Base-by-base conservation (phyloP, 176 grass and related monocot genomes). In the Lolium multiflorum region DNA sequence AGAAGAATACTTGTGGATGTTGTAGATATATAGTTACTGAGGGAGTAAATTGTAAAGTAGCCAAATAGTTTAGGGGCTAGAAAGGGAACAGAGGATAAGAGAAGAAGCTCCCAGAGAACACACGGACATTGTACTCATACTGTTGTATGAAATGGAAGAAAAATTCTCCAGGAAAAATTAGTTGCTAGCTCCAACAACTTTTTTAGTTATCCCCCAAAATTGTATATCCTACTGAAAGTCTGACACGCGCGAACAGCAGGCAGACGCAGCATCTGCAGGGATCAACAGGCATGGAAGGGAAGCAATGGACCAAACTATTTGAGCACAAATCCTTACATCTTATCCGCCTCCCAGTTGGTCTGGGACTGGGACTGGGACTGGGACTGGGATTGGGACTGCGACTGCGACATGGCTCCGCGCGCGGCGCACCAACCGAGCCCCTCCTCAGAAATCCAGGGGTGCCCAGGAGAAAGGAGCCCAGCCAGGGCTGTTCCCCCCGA, bases 301-400 rank as follows among this genome's bases (percentile, higher is more conserved):
- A 56, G 49, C 8, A 43, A 26, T 15, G 17, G 41, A 44, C 9
- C 21, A 72, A 58, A 58, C 5, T 13, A 63, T 25, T 37, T n/a
- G 31, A 57, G 25, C 28, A 77, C 11, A 72, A 18, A 65, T 74
- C 4, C 87, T 89, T 37, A 89, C 87, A 89, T 89, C 77, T 85
- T 89, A 57, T 89, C 87, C 1, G 82, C 87, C 48, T 89, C 87
- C 87, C 87, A 89, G 67, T 80, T 89, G 67, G 84, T 89, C 41
- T 77, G 63, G 3, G 73, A 54, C 86, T 88, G 81, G 26, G 81
- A 72, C 87, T 71, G 68, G 1, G 65, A 69, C 65, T 69, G 65
- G 12, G 60, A 72, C 87, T 71, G 68, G 1, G n/a, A n/a, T n/a
- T n/a, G n/a, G 2, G 57, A 71, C 22, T 74, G 60, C 4, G 71